Base-by-base conservation (phyloP, 495 filamentous ascomycete genomes). In the Penicillium coffeae region DNA sequence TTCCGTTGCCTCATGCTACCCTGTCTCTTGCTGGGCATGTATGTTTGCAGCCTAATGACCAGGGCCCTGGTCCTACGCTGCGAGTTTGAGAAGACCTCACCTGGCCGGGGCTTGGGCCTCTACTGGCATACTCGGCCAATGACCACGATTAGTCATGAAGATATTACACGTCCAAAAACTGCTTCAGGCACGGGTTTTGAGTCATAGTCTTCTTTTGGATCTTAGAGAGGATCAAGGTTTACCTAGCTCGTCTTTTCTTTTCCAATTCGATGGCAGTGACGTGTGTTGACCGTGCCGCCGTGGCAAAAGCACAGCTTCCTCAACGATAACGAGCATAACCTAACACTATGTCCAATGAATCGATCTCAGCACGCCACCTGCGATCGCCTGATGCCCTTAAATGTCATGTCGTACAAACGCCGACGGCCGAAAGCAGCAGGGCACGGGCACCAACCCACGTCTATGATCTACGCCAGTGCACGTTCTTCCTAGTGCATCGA, bases 1-100 rank as follows among this genome's bases (percentile, higher is more conserved):
- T 62, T 60, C 56, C 56, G 62, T 42, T 48, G 40, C 46, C 45
- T 49, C 45, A 46, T 50, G 39, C 45, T 45, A 46, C 43, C 33
- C 20, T 48, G 48, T 42, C 8, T 42, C 21, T 30, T 42, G 13
- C 8, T 13, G 43, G 16, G 15, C 30, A 19, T n/a, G 19, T 15
- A 25, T 47, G 40, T 46, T 21, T 10, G 45, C 42, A 15, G 37
- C 22, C 38, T 42, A 37, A 38, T 18, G 36, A 34, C 54, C 30
- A 14, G 22, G 10, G 38, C 40, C 43, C 48, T 48, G 15, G 48
- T 45, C 40, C 39, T 30, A 32, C 22, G 42, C 32, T 40, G 48
- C 44, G 37, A 56, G 53, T 44, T 51, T 51, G 53, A 45, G 37
- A 27, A 45, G 48, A 45, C 53, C 36, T 48, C 53, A 40, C 38